Percentiles rank a stretch among this genome's conserved stretches.
These are phyloP conservation scores for Amesomyces nigricolor DNA, from an alignment of 2,329 filamentous ascomycete genomes.

Conservation along the genomic window DNA sequence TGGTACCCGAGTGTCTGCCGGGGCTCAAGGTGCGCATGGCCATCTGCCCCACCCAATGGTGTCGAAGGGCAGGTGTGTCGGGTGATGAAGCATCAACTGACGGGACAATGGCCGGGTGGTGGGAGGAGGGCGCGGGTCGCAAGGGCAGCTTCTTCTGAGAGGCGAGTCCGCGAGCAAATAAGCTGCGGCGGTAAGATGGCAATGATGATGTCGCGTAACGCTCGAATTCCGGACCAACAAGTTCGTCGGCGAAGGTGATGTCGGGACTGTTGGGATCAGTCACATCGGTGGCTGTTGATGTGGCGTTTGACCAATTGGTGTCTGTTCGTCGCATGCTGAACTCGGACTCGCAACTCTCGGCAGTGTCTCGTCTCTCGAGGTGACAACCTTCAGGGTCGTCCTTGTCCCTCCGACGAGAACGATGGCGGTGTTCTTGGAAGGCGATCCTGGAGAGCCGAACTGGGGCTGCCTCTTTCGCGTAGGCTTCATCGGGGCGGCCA, in stretches of 20 bases:
- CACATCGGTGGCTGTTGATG: slow-evolving; percentile 13
- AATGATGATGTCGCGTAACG: slow-evolving; percentile 8
- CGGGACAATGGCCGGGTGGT: slow-evolving; percentile 6
- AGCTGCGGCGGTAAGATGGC: slow-evolving; percentile 2
- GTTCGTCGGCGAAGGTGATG: slow-evolving; percentile 12
- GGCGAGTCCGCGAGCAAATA: slow-evolving; percentile 1
- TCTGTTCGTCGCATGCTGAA: slow-evolving; percentile 11
- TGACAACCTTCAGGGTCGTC: slow-evolving; percentile 11
- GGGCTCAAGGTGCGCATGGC: slow-evolving; percentile 5
- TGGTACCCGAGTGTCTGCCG: neutral
- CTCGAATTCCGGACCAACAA: slow-evolving; percentile 4
- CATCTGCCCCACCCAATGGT: slow-evolving; percentile 11
- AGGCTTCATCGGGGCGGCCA: neutral
- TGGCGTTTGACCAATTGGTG: slow-evolving; percentile 15
- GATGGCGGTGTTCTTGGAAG: neutral
- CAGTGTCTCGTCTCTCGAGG: slow-evolving; percentile 17
- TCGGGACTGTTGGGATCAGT: slow-evolving; percentile 20
- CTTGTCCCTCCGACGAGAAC: slow-evolving; percentile 8
- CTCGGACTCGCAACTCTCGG: slow-evolving; percentile 10
- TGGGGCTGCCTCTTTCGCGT: slow-evolving; percentile 4
- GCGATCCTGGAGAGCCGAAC: slow-evolving; percentile 5
- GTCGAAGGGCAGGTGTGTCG: slow-evolving; percentile 6
- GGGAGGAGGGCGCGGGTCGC: slow-evolving; percentile 8
- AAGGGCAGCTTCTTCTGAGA: slow-evolving; percentile 11
- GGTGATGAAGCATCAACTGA: neutral